phyloP scores from a whole-genome alignment of 306 rosid species.

The Sicyos edulis region DNA sequence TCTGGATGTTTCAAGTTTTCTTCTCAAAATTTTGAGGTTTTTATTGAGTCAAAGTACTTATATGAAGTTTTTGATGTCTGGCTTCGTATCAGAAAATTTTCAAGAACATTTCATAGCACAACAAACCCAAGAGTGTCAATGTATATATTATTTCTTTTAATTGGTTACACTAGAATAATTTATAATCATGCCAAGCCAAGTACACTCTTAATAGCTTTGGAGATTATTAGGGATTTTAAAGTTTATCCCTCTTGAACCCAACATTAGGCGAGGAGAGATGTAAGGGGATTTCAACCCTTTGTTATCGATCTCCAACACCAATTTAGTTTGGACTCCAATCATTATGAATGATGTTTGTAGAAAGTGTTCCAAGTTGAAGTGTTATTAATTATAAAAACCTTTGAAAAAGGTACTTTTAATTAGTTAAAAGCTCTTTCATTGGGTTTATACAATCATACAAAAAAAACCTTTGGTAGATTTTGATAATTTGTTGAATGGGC shows the following conservation, averaged over 20 bases:
- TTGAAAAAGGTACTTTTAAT: too few species aligned
- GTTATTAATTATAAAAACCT: too few species aligned
- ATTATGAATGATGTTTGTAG: not conserved
- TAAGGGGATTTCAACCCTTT: too few species aligned
- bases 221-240: not conserved
- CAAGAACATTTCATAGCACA: not conserved
- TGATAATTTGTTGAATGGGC: not conserved
- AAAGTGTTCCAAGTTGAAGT: not conserved
- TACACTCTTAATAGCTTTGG: not conserved
- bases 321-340: not conserved
- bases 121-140: not conserved
- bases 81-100: not conserved
- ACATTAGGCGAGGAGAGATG: too few species aligned
- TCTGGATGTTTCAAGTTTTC: not conserved
- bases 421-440: too few species aligned
- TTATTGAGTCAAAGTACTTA: not conserved
- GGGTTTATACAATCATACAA: too few species aligned
- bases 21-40: not conserved
- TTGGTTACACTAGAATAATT: not conserved
- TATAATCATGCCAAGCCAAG: not conserved
- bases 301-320: not conserved
- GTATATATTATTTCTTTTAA: not conserved
- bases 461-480: not conserved
- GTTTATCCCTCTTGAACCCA: too few species aligned
- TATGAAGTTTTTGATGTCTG: not conserved